Conservation (phyloP, 2,329 filamentous ascomycete species). For the Ceratocystis albifundus region DNA sequence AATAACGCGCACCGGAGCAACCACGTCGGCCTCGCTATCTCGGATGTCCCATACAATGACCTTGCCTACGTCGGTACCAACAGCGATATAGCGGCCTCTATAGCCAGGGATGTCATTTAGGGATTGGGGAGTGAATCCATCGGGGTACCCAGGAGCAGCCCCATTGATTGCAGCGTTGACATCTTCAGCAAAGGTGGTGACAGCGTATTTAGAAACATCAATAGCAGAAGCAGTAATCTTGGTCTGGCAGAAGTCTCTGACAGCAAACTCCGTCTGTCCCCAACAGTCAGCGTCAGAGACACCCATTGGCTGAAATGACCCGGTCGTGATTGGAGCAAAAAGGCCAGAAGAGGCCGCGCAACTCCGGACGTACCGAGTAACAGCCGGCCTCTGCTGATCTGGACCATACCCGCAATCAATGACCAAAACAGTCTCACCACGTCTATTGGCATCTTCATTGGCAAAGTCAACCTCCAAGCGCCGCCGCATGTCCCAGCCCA, state of each 20-base stretch:
- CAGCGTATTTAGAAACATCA: slow-evolving; percentile 63
- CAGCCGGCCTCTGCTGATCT: slow-evolving; percentile 33
- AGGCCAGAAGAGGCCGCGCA: not conserved
- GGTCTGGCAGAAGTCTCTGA: slow-evolving; percentile 47
- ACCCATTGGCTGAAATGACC: slow-evolving; percentile 24
- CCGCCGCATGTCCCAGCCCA: slow-evolving; percentile 87
- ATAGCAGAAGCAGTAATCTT: slow-evolving; percentile 59
- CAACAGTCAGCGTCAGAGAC: slow-evolving; percentile 48
- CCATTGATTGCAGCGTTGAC: slow-evolving; percentile 7
- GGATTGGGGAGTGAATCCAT: slow-evolving; percentile 1
- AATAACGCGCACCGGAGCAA: slow-evolving; percentile 67
- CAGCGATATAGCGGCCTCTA: slow-evolving; percentile 64
- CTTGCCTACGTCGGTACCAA: slow-evolving; percentile 68
- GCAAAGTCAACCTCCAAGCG: slow-evolving; percentile 81
- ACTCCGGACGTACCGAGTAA: slow-evolving; percentile 37
- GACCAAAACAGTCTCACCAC: slow-evolving; percentile 66
- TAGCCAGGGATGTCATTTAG: slow-evolving; percentile 64
- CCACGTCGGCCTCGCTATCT: slow-evolving; percentile 36
- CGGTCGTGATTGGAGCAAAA: not conserved
- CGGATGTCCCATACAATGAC: slow-evolving; percentile 79
- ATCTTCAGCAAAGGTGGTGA: slow-evolving; percentile 65
- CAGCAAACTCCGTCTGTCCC: slow-evolving; percentile 42
- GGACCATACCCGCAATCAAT: slow-evolving; percentile 61
- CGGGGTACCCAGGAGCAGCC: slow-evolving; percentile 16
- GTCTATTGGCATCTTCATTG: slow-evolving; percentile 60